Percentiles rank a stretch among this genome's conserved stretches.
Evolutionary conservation across 1,139 yeast genomes (phyloP).

Genomic region (Pneumocystis wakefieldiae): DNA sequence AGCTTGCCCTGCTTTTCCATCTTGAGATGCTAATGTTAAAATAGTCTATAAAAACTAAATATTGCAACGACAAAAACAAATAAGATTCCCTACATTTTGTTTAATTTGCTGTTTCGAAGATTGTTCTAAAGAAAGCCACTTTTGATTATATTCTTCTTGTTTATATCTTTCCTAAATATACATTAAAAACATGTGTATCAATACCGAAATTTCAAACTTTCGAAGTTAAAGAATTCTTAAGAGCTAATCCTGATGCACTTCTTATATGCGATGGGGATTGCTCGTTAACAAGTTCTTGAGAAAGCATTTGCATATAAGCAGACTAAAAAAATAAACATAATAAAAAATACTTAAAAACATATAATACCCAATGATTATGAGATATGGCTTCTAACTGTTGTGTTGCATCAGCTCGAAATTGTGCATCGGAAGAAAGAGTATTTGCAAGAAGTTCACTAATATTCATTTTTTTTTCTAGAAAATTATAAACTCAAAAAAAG

Average conservation of each 20-base stretch:
- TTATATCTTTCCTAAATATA: constrained; percentile 5
- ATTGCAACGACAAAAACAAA: not conserved
- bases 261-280: constrained; percentile 64
- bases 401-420: constrained; percentile 67
- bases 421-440: constrained; percentile 15
- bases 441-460: constrained; percentile 8
- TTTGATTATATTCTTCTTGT: constrained; percentile 18
- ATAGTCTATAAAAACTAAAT: constrained; percentile 29
- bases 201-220: constrained; percentile 30
- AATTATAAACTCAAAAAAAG: constrained; percentile 16
- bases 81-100: constrained; percentile 24
- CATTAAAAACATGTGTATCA: constrained; percentile 5
- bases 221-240: constrained; percentile 76
- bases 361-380: constrained; percentile 47
- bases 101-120: constrained; percentile 51
- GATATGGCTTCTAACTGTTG: constrained; percentile 60
- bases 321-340: constrained; percentile 14
- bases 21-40: constrained; percentile 46
- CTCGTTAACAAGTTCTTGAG: constrained; percentile 57
- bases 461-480: constrained; percentile 23
- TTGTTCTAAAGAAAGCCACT: constrained; percentile 47
- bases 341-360: not conserved
- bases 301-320: constrained; percentile 54
- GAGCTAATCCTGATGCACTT: constrained; percentile 76
- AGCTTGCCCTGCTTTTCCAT: constrained; percentile 69